These are phyloP conservation scores for Penicillium occitanis DNA, from an alignment of 2,329 filamentous ascomycete genomes.

Conservation along the genomic window DNA sequence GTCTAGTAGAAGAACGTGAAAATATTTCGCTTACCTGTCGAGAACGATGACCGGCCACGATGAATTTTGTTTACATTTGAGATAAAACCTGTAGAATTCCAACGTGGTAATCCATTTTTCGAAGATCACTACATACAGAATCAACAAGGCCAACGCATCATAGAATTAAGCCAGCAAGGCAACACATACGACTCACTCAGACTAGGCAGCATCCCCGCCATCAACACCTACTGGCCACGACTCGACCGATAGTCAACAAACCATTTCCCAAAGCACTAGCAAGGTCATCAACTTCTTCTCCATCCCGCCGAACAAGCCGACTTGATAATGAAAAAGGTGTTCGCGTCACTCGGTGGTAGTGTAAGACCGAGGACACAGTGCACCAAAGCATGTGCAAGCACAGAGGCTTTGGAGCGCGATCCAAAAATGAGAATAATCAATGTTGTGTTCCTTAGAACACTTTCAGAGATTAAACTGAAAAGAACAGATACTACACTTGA, in stretches of 20 bases:
- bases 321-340: constrained; percentile 58
- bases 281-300: constrained; percentile 51
- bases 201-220: neutral
- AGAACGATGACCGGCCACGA: no score
- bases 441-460: constrained; percentile 68
- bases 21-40: neutral
- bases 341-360: constrained; percentile 74
- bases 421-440: constrained; percentile 84
- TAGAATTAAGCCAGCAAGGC: neutral
- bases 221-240: neutral
- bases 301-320: constrained; percentile 55
- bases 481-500: no score
- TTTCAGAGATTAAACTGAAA: no score
- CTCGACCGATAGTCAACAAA: no score
- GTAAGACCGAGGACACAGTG: constrained; percentile 76
- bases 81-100: neutral
- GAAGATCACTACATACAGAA: neutral
- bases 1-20: neutral
- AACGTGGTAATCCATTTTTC: neutral
- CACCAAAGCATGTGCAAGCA: constrained; percentile 66
- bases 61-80: neutral
- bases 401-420: constrained; percentile 57
- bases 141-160: neutral
- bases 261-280: neutral
- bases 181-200: neutral